Percentiles rank a stretch among this genome's conserved stretches.
Evolutionary conservation across 352 stramenopile species (phyloP).

Genomic region (Chrysophaeum taylorii): DNA sequence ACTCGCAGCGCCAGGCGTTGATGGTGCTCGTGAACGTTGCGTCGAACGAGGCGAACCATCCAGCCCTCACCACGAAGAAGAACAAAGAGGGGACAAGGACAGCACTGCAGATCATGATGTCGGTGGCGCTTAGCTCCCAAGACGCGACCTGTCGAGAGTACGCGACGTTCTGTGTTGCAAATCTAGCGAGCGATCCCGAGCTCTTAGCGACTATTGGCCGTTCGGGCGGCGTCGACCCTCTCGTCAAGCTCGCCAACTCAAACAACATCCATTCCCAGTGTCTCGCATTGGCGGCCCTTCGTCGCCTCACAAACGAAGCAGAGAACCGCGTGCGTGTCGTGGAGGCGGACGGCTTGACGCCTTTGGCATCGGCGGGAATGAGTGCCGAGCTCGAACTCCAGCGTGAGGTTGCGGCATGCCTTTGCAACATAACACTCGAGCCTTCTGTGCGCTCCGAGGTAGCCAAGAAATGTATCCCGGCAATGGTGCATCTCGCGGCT

Average conservation of each 20-base stretch:
- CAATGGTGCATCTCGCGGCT: conserved; percentile 66
- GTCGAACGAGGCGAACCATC: conserved; percentile 82
- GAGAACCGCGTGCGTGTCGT: conserved; percentile 76
- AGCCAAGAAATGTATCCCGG: conserved; percentile 56
- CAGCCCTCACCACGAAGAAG: conserved; percentile 69
- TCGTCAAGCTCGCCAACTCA: conserved; percentile 73
- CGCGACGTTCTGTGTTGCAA: conserved; percentile 77
- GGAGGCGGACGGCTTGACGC: conserved; percentile 59
- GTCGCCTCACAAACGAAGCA: conserved; percentile 72
- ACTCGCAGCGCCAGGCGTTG: conserved; percentile 75
- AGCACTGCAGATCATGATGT: conserved; percentile 64
- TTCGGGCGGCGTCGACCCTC: conserved; percentile 68
- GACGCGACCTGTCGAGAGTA: conserved; percentile 66
- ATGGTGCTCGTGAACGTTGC: conserved; percentile 87
- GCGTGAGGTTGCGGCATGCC: conserved; percentile 77
- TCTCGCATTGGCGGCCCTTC: conserved; percentile 75
- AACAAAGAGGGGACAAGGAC: no score
- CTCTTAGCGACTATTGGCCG: conserved; percentile 71
- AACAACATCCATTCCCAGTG: conserved; percentile 74
- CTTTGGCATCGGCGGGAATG: conserved; percentile 65
- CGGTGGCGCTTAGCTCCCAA: conserved; percentile 50
- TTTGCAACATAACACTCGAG: conserved; percentile 82
- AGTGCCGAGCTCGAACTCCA: conserved; percentile 81
- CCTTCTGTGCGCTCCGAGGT: conserved; percentile 79
- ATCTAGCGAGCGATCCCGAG: conserved; percentile 73